phyloP scores from a whole-genome alignment of 805 yeast genomes.

The Candida multigemmis region DNA sequence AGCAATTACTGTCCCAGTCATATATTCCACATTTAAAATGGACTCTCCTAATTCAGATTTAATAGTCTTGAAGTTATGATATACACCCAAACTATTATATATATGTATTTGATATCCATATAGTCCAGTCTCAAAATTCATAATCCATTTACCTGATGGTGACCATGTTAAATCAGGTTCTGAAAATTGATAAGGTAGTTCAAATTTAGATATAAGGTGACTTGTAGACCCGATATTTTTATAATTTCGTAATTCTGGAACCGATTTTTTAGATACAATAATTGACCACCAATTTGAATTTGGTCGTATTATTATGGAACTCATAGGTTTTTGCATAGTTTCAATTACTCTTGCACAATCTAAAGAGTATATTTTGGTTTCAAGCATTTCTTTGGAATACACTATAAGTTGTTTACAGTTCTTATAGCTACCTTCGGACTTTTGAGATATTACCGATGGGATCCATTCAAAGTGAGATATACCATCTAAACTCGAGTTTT shows the following conservation, averaged over 20 bases:
- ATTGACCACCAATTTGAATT: constrained; percentile 2
- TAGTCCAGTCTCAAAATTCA: constrained; percentile 13
- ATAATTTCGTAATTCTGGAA: too few relatives aligned
- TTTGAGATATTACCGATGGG: constrained; percentile 9
- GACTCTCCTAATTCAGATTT: constrained; percentile 1
- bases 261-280: constrained; percentile 3
- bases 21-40: too few relatives aligned
- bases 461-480: constrained; percentile 27
- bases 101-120: constrained; percentile 19
- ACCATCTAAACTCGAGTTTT: constrained; percentile 20
- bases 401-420: constrained; percentile 25
- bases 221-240: constrained; percentile 24
- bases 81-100: constrained; percentile 18
- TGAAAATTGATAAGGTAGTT: constrained; percentile 9
- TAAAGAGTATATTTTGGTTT: constrained; percentile 25
- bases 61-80: too few relatives aligned
- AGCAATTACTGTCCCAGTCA: too few relatives aligned
- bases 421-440: constrained; percentile 17
- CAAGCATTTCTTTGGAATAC: constrained; percentile 16
- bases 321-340: constrained; percentile 27
- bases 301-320: constrained; percentile 5
- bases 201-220: constrained; percentile 11
- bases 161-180: constrained; percentile 20
- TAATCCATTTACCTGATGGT: constrained; percentile 23
- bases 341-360: constrained; percentile 23